Percentiles rank a stretch among this genome's conserved stretches.
These are phyloP conservation scores for Calonectria pseudoreteaudii DNA, from an alignment of 2,329 filamentous ascomycete species.

Conservation along the genomic window DNA sequence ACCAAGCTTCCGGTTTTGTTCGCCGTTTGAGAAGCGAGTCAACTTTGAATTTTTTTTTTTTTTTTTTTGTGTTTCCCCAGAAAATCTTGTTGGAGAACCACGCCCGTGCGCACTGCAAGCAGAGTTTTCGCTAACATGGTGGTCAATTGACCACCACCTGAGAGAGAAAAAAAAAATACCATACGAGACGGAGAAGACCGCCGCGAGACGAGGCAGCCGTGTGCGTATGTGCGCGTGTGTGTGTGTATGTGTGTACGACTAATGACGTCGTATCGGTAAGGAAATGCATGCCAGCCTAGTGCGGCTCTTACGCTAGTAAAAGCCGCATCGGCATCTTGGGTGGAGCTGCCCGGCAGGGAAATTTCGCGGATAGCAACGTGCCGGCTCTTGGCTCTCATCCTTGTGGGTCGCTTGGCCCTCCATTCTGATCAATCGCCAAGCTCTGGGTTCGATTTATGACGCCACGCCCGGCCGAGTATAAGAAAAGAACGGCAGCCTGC, in stretches of 20 bases:
- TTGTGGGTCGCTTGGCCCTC: background rate
- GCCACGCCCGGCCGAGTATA: background rate
- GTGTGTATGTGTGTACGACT: background rate
- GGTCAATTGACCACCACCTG: background rate
- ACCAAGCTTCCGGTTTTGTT: background rate
- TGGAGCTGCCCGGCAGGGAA: background rate
- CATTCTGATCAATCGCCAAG: background rate
- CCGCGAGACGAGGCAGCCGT: background rate
- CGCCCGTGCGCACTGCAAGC: background rate
- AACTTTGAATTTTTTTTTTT: too few relatives aligned
- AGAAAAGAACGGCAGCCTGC: slow-evolving; percentile 1
- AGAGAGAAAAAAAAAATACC: background rate
- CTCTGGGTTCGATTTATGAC: slow-evolving; percentile 1
- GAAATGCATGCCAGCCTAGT: slow-evolving; percentile 11
- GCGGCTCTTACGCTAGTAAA: slow-evolving; percentile 22
- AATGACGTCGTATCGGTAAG: slow-evolving; percentile 20
- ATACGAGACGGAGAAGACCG: background rate
- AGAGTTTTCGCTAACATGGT: background rate
- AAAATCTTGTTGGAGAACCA: background rate
- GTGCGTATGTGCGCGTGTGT: too few relatives aligned
- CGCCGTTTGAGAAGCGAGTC: background rate
- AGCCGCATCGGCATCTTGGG: slow-evolving; percentile 1
- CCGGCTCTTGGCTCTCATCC: slow-evolving; percentile 6
- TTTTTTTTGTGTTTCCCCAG: background rate
- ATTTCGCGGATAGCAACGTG: background rate